phyloP scores from a whole-genome alignment of 2,329 filamentous ascomycete species.

The Trichoderma arundinaceum region DNA sequence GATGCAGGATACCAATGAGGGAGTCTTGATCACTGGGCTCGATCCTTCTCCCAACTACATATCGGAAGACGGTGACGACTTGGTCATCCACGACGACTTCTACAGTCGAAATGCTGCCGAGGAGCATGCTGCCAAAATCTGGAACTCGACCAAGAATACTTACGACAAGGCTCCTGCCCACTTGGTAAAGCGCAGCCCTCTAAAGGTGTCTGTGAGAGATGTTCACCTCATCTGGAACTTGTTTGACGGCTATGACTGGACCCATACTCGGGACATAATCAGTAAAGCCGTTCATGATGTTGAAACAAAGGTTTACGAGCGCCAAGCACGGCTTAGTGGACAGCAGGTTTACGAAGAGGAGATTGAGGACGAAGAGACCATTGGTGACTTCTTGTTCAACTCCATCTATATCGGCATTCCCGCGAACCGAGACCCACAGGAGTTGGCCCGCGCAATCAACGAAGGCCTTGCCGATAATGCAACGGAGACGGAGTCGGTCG shows the following conservation, averaged over 20 bases:
- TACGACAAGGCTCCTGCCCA: constrained; percentile 70
- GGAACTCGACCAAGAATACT: constrained; percentile 78
- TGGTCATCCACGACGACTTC: constrained; percentile 78
- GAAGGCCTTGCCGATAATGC: constrained; percentile 82
- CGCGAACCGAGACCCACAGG: constrained; percentile 80
- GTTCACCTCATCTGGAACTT: constrained; percentile 97
- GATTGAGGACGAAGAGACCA: constrained; percentile 80
- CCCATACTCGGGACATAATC: constrained; percentile 82
- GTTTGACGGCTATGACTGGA: constrained; percentile 98
- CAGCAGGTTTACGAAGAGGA: constrained; percentile 68
- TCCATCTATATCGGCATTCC: constrained; percentile 97
- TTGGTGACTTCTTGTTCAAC: constrained; percentile 96
- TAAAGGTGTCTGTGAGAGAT: constrained; percentile 80
- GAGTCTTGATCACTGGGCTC: constrained; percentile 45
- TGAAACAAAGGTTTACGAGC: constrained; percentile 80
- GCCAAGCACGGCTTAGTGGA: constrained; percentile 63
- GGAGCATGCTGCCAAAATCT: constrained; percentile 73
- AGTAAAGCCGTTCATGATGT: constrained; percentile 87
- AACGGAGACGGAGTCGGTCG: constrained; percentile 89
- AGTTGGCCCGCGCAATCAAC: constrained; percentile 84
- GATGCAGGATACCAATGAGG: constrained; percentile 48
- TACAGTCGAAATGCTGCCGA: constrained; percentile 68
- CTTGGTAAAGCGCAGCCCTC: constrained; percentile 69
- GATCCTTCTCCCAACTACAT: constrained; percentile 38
- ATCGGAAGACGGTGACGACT: constrained; percentile 63